Percentiles rank a stretch among this genome's conserved stretches.
phyloP scores from a whole-genome alignment of 1,284 basidiomycete species.

The Rhodofomes roseus region DNA sequence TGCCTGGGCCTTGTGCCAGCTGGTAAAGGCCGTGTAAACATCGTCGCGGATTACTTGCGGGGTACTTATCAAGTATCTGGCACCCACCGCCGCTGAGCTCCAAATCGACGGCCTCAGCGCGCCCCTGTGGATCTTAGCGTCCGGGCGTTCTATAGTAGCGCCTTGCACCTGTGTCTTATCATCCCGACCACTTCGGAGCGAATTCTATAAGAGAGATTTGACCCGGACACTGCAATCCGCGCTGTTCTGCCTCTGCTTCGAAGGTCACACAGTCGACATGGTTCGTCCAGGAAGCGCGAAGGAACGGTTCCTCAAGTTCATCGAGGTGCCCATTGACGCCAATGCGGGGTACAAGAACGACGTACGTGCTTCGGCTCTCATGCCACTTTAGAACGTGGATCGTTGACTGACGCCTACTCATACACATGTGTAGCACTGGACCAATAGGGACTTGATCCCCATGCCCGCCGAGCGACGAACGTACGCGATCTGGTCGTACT shows the following conservation, averaged over 20 bases:
- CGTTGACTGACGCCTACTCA: not conserved
- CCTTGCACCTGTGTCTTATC: not conserved
- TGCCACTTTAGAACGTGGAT: not conserved
- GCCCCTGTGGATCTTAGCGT: not conserved
- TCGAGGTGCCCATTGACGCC: slow-evolving; percentile 9
- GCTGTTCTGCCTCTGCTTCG: not conserved
- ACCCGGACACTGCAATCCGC: not conserved
- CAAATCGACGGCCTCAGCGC: not conserved
- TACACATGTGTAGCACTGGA: slow-evolving; percentile 6
- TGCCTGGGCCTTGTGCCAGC: not conserved
- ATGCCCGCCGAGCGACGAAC: slow-evolving; percentile 7
- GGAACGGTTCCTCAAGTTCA: not conserved
- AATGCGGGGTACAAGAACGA: slow-evolving; percentile 7
- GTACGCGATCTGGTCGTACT: slow-evolving; percentile 8
- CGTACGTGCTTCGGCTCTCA: not conserved
- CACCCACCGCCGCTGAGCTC: not conserved
- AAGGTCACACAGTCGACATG: not conserved
- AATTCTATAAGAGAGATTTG: not conserved
- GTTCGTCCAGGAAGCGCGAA: not conserved
- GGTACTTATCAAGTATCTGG: not conserved
- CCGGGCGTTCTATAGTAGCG: not conserved
- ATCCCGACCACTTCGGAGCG: not conserved
- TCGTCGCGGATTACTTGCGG: too few relatives aligned
- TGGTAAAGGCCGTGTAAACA: too few relatives aligned
- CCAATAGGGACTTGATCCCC: slow-evolving; percentile 8